A percentile compares a stretch with the other conserved stretches of the same genome.
Evolutionary conservation across 1,139 yeast genomes (phyloP).

Genomic region (Yamadazyma dushanensis): DNA sequence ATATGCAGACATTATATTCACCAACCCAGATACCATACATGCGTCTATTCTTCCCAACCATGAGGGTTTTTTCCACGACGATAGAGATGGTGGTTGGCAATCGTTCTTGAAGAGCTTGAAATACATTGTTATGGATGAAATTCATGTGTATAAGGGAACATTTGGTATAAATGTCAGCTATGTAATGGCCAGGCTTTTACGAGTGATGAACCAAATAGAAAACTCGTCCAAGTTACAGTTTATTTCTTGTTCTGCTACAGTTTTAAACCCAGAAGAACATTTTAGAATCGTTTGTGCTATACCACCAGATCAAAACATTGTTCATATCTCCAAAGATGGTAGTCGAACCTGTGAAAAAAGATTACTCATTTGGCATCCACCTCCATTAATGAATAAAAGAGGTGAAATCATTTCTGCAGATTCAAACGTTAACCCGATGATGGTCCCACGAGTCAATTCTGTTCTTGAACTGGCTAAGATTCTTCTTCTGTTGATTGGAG

Average conservation of each 20-base stretch:
- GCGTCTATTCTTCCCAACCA: slow-evolving; percentile 78
- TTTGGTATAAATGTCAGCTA: slow-evolving; percentile 92
- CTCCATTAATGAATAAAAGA: slow-evolving; percentile 57
- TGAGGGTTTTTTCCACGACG: slow-evolving; percentile 24
- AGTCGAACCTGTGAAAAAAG: slow-evolving; percentile 82
- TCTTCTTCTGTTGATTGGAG: slow-evolving; percentile 59
- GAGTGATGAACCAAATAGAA: slow-evolving; percentile 17
- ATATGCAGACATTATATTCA: slow-evolving; percentile 76
- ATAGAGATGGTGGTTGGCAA: slow-evolving; percentile 53
- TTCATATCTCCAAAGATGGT: slow-evolving; percentile 72
- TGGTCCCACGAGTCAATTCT: slow-evolving; percentile 60
- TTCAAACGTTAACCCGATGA: slow-evolving; percentile 17
- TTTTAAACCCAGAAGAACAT: slow-evolving; percentile 68
- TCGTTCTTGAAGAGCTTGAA: slow-evolving; percentile 62
- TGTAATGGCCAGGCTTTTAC: slow-evolving; percentile 67
- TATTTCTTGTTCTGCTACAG: slow-evolving; percentile 92
- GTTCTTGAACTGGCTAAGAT: slow-evolving; percentile 76
- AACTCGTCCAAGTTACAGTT: slow-evolving; percentile 40
- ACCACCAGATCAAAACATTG: slow-evolving; percentile 37
- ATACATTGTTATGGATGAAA: slow-evolving; percentile 83
- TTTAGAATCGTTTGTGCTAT: slow-evolving; percentile 76
- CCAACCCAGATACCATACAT: slow-evolving; percentile 95
- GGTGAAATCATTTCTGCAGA: slow-evolving; percentile 39
- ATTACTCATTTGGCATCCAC: slow-evolving; percentile 80
- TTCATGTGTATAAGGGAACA: slow-evolving; percentile 85